Base-by-base conservation (phyloP, 2,329 filamentous ascomycete species). In the Beauveria asiatica region DNA sequence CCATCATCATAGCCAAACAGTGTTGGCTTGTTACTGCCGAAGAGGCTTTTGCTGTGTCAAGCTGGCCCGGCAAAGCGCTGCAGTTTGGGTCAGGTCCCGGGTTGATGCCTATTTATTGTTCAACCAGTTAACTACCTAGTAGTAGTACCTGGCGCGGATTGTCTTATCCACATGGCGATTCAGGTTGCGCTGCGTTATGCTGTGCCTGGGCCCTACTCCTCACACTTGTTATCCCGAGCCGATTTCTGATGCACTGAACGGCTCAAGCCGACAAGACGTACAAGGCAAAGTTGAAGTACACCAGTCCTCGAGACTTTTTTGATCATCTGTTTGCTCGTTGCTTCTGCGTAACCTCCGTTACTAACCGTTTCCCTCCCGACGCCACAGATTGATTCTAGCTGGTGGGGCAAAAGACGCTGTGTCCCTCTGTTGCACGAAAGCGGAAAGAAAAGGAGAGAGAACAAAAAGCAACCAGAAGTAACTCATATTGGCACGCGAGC, bases 131-230 rank as follows among this genome's bases (percentile, higher is more conserved):
- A 5, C 16, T 16, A 23, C 3, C 23, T 23, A n/a, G n/a, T n/a
- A n/a, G n/a, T 23, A 45, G 53, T 57, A 27, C 45, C 11, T 59
- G 10, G 23, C 30, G 16, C 13, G 41, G 25, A 17, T 11, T 44
- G 39, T 45, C 19, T 25, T 39, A 59, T 45, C 48, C 57, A 52
- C 57, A 39, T 39, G n/a, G 25, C 57, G 57, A 59, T 46, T 59
- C 57, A 59, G 57, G 57, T 59, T 37, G 27, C 11, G 39, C 11
- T 53, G 41, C 41, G 53, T 25, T 44, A 37, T 37, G 46, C 27
- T 52, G 48, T 46, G 48, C 49, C 57, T 52, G 19, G 48, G n/a
- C 37, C 46, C 33, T 23, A 33, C 33, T 50, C 45, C 33, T 57
- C 55, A 23, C 48, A 37, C 27, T 39, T 11, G 11, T 37, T 19